Base-by-base conservation (phyloP, 495 filamentous ascomycete species). In the Aspergillus asperescens region DNA sequence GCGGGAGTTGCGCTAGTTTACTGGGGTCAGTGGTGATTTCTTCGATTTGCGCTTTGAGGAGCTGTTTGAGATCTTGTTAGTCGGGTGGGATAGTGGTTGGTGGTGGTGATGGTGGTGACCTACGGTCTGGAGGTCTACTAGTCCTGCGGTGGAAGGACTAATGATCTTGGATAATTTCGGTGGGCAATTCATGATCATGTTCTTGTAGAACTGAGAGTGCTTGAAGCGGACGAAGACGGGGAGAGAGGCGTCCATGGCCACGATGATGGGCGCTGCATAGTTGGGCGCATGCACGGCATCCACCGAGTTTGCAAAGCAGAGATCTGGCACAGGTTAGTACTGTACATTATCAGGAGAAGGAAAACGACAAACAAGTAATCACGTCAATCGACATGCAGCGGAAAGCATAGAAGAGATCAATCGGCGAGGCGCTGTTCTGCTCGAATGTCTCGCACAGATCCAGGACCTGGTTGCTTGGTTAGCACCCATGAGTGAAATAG, bases 151-250 rank as follows among this genome's bases (percentile, higher is more conserved):
- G 1, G 49, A 39, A 6, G 49, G 49, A 12, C 25, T 35, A n/a
- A 52, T 34, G 18, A 52, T 43, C 19, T 52, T 52, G 2, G 49
- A 52, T 1, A 52, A 20, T 1, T 18, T 22, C 15, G 49, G 49
- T 1, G 49, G 49, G 20, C 49, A 52, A 39, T 52, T 52, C 39
- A 52, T 35, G 38, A 52, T 52, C 39, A 44, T 44, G 39, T 52
- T 42, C 29, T 52, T 52, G 29, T 43, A 43, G 22, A 34, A 37
- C 12, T 19, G 20, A 5, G 39, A 31, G 28, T 52, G 49, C 25
- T 52, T 52, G 49, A 52, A 52, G 19, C 28, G 39, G 3, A 34
- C 39, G 31, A 52, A 52, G 12, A 43, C 28, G 10, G 38, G 18
- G 1, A 52, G 23, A 7, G 49, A 52, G 12, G 49, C 49, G 31